Conservation (phyloP, 352 stramenopile species). For the Phytopythium delawarense region DNA sequence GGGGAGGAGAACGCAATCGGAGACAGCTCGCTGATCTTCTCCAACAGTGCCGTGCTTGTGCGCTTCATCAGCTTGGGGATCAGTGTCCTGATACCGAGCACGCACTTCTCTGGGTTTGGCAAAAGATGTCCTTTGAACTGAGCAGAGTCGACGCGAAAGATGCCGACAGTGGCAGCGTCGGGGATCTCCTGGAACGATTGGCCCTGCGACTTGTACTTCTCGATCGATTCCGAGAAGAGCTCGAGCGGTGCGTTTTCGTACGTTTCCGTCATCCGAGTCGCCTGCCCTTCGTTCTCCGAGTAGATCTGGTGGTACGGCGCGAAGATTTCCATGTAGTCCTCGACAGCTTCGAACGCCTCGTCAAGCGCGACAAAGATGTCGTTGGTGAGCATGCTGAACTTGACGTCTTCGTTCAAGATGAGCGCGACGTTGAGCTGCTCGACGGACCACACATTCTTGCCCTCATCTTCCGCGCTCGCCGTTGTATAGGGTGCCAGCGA, state of each 20-base stretch:
- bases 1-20: conserved; percentile 75
- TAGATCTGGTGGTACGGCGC: conserved; percentile 85
- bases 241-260: conserved; percentile 75
- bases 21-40: conserved; percentile 81
- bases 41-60: conserved; percentile 67
- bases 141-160: conserved; percentile 89
- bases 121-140: conserved; percentile 86
- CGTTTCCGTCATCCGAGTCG: conserved; percentile 50
- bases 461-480: conserved; percentile 79
- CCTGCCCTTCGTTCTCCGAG: conserved; percentile 78
- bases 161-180: conserved; percentile 81
- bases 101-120: conserved; percentile 86
- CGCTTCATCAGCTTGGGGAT: conserved; percentile 91
- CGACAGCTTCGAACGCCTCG: conserved; percentile 73
- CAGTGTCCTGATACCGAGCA: conserved; percentile 74
- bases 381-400: conserved; percentile 78
- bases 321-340: conserved; percentile 90
- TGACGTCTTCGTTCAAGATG: conserved; percentile 80
- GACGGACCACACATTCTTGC: conserved; percentile 74
- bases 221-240: conserved; percentile 77
- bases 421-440: conserved; percentile 75
- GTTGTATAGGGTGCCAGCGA: conserved; percentile 75
- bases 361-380: conserved; percentile 83
- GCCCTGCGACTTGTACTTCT: conserved; percentile 76
- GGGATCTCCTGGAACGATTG: conserved; percentile 85